phyloP scores from a whole-genome alignment of 164 flowering plant genomes.

The Pachysandra terminalis region DNA sequence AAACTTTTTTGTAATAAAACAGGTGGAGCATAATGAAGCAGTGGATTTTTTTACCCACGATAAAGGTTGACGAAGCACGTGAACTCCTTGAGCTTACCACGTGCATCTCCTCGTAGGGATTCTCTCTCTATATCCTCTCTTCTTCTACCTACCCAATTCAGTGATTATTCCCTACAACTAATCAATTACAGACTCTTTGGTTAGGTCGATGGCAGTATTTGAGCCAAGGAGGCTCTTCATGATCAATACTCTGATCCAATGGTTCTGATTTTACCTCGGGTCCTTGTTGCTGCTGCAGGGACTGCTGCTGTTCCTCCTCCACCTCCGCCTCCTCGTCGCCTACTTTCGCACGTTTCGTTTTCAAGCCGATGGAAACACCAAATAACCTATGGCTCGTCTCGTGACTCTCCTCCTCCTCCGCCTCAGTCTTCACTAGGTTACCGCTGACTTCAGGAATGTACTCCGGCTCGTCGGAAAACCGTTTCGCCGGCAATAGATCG shows the following conservation, averaged over 20 bases:
- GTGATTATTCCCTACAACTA: neutral
- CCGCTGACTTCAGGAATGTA: conserved; percentile 3
- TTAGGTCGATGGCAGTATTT: conserved; percentile 4
- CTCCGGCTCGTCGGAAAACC: neutral
- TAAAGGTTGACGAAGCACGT: neutral
- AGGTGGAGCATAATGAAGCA: too few species aligned
- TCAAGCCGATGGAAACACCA: conserved; percentile 49
- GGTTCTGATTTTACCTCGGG: conserved; percentile 29
- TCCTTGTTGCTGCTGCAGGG: conserved; percentile 3
- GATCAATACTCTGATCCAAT: conserved; percentile 17
- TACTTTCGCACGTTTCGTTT: conserved; percentile 39
- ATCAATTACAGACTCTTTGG: conserved; percentile 8
- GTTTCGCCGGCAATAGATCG: conserved; percentile 25
- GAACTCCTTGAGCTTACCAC: neutral
- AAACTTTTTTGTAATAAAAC: too few species aligned
- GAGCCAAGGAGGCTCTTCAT: conserved; percentile 23
- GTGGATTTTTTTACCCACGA: neutral
- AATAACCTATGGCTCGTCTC: conserved; percentile 36
- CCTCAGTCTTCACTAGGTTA: conserved; percentile 8
- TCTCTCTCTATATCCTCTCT: neutral
- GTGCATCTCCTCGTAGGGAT: neutral
- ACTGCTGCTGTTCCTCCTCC: neutral
- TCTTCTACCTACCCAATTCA: neutral
- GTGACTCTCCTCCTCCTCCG: neutral
- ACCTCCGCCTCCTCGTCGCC: conserved; percentile 21